phyloP scores from a whole-genome alignment of 805 yeast species.

The Blastobotrys robertii region DNA sequence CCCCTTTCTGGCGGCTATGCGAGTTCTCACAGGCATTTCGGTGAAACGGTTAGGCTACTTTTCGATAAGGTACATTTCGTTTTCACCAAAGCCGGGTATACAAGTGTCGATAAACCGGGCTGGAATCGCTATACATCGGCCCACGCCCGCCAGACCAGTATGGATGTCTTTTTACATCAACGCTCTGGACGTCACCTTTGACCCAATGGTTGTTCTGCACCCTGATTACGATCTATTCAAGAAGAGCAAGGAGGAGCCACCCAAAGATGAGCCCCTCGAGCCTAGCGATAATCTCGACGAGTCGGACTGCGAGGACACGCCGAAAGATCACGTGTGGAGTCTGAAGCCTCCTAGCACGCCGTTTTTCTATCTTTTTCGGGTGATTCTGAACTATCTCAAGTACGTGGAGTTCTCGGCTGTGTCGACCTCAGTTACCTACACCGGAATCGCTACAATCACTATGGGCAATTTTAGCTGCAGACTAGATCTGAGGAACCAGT shows the following conservation, averaged over 20 bases:
- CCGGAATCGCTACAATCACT: slow-evolving; percentile 20
- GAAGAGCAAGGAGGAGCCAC: not conserved
- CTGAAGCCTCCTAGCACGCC: slow-evolving; percentile 16
- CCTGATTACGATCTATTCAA: slow-evolving; percentile 7
- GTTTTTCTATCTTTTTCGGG: slow-evolving; percentile 14
- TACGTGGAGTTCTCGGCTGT: slow-evolving; percentile 21
- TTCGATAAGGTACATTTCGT: slow-evolving; percentile 28
- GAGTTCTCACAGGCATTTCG: slow-evolving; percentile 32
- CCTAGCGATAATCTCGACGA: not conserved
- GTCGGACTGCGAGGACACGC: slow-evolving; percentile 1
- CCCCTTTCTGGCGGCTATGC: slow-evolving; percentile 29
- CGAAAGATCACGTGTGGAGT: slow-evolving; percentile 12
- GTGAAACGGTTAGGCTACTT: slow-evolving; percentile 34
- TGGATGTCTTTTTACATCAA: slow-evolving; percentile 27
- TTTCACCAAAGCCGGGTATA: slow-evolving; percentile 27
- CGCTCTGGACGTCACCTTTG: slow-evolving; percentile 25
- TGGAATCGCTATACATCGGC: slow-evolving; percentile 30
- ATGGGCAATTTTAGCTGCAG: slow-evolving; percentile 22
- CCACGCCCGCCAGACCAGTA: slow-evolving; percentile 33
- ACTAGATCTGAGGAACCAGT: slow-evolving; percentile 24
- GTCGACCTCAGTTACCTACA: slow-evolving; percentile 20
- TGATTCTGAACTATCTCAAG: slow-evolving; percentile 14
- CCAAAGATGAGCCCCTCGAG: slow-evolving; percentile 2
- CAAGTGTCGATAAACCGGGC: slow-evolving; percentile 27
- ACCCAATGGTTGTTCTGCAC: slow-evolving; percentile 15